Evolutionary conservation across 2,329 filamentous ascomycete genomes (phyloP).

Genomic region (Pestalotiopsis sp.): DNA sequence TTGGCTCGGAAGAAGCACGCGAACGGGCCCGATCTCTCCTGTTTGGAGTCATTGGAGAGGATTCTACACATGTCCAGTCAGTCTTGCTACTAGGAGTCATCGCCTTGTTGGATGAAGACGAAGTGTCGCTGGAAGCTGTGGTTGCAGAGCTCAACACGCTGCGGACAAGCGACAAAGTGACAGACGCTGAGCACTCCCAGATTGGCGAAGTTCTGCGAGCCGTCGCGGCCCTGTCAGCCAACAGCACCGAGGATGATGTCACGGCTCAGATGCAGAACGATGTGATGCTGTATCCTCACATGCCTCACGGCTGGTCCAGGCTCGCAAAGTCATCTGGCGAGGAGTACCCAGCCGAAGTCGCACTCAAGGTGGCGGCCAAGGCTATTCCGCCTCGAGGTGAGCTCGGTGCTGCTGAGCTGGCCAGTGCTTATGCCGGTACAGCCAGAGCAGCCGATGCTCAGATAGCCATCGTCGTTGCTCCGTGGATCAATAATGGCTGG

Average conservation of each 20-base stretch:
- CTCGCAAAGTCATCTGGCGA: slow-evolving; percentile 64
- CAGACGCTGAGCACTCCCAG: slow-evolving; percentile 64
- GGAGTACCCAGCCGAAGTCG: slow-evolving; percentile 71
- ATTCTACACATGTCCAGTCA: slow-evolving; percentile 77
- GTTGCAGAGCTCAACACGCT: slow-evolving; percentile 75
- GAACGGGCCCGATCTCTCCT: slow-evolving; percentile 78
- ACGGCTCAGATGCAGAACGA: slow-evolving; percentile 72
- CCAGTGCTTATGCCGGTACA: slow-evolving; percentile 74
- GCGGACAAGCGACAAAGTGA: slow-evolving; percentile 68
- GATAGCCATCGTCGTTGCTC: slow-evolving; percentile 76
- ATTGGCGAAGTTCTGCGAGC: slow-evolving; percentile 78
- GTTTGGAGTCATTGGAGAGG: slow-evolving; percentile 76
- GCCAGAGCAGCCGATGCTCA: slow-evolving; percentile 75
- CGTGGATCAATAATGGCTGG: slow-evolving; percentile 76
- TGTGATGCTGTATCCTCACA: slow-evolving; percentile 79
- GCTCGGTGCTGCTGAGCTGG: slow-evolving; percentile 70
- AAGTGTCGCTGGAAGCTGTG: slow-evolving; percentile 80
- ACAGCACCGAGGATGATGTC: slow-evolving; percentile 51
- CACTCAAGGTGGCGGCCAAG: slow-evolving; percentile 75
- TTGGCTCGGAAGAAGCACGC: slow-evolving; percentile 73
- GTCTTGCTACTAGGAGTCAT: slow-evolving; percentile 83
- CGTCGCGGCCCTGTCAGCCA: slow-evolving; percentile 64
- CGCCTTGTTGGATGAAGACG: slow-evolving; percentile 78
- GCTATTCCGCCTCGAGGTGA: slow-evolving; percentile 73
- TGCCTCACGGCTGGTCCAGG: slow-evolving; percentile 80